Conservation (phyloP, 2,329 filamentous ascomycete species). For the Pezicula radicicola region DNA sequence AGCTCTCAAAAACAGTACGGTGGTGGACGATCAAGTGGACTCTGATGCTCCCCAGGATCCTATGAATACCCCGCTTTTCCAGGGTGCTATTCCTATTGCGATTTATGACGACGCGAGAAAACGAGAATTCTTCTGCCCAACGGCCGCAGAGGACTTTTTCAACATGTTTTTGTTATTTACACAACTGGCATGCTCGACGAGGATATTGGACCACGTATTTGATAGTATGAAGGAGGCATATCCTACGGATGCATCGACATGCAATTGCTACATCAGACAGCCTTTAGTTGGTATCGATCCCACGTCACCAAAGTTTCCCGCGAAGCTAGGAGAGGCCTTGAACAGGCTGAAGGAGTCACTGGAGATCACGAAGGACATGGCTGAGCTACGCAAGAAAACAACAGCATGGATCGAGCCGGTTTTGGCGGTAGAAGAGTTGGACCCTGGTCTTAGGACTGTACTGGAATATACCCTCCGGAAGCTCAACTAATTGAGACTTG, state of each 20-base stretch:
- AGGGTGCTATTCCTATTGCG: conserved; percentile 89
- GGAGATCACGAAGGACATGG: conserved; percentile 40
- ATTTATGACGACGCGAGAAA: conserved; percentile 86
- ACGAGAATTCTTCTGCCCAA: conserved; percentile 66
- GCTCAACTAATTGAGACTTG: conserved; percentile 6
- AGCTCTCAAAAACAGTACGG: conserved; percentile 45
- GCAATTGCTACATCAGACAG: conserved; percentile 68
- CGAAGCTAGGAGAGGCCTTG: conserved; percentile 64
- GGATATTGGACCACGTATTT: conserved; percentile 72
- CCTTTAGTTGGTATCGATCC: conserved; percentile 64
- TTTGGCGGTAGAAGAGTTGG: conserved; percentile 46
- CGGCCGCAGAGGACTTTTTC: conserved; percentile 75
- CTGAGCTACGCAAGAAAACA: conserved; percentile 45
- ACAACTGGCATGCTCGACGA: conserved; percentile 59
- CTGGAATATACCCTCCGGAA: conserved; percentile 43
- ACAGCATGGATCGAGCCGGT: conserved; percentile 53
- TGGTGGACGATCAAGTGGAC: conserved; percentile 51
- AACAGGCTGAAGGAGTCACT: conserved; percentile 54
- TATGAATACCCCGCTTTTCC: conserved; percentile 71
- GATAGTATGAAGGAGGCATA: conserved; percentile 57
- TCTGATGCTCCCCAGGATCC: conserved; percentile 28
- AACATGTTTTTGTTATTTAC: conserved; percentile 71
- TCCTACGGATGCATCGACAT: conserved; percentile 59
- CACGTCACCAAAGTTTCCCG: conserved; percentile 68
- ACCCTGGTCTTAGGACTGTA: conserved; percentile 53